Percentiles rank a stretch among this genome's conserved stretches.
Conservation (phyloP, 805 yeast species). For the Suhomyces canberraensis region DNA sequence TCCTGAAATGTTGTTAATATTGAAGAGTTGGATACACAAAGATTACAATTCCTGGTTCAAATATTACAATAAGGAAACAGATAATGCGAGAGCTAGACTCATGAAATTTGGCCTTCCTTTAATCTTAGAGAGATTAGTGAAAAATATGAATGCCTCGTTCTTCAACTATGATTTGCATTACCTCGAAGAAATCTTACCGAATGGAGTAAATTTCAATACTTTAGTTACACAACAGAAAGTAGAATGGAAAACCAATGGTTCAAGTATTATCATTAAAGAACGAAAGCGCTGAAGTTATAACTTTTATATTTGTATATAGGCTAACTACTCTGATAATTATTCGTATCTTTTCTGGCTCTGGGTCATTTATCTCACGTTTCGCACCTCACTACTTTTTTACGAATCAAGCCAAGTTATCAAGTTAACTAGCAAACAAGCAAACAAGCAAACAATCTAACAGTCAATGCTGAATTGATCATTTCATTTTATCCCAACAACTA, state of each 20-base stretch:
- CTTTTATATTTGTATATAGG: too few species aligned
- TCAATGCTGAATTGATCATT: too few species aligned
- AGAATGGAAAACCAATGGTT: conserved; percentile 31
- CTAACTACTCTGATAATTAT: too few species aligned
- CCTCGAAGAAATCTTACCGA: conserved; percentile 29
- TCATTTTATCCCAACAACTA: too few species aligned
- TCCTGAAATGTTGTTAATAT: background rate
- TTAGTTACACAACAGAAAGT: conserved; percentile 19
- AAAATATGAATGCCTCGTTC: conserved; percentile 30
- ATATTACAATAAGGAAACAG: conserved; percentile 30
- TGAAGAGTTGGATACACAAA: conserved; percentile 26
- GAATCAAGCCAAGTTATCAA: too few species aligned
- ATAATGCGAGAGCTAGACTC: conserved; percentile 29
- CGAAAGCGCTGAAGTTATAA: conserved; percentile 8
- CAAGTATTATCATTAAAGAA: conserved; percentile 23
- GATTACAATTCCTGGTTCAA: conserved; percentile 32
- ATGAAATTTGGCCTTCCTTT: conserved; percentile 41
- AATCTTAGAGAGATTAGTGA: conserved; percentile 32
- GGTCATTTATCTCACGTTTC: too few species aligned
- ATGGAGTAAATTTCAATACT: conserved; percentile 15
- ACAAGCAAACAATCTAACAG: too few species aligned
- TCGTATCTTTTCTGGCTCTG: too few species aligned
- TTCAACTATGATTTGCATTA: conserved; percentile 28
- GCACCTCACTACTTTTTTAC: too few species aligned
- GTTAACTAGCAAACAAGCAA: too few species aligned